phyloP scores from a whole-genome alignment of 331 rosid species.

The Spiraea crenata region DNA sequence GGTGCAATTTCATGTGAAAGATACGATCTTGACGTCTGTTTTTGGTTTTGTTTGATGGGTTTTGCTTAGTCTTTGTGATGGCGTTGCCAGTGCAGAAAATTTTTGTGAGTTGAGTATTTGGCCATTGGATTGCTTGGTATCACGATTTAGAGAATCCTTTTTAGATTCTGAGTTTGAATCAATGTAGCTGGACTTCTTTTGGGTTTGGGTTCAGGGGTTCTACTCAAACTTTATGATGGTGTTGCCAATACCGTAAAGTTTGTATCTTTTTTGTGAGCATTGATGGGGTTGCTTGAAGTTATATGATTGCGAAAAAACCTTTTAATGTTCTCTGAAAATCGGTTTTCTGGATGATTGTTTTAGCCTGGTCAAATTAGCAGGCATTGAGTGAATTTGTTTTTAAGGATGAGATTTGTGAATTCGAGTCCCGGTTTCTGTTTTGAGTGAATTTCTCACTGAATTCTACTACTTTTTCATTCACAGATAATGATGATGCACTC shows the following conservation, averaged over 20 bases:
- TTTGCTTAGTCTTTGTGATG: background rate
- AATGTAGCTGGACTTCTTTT: too few relatives aligned
- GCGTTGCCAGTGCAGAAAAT: background rate
- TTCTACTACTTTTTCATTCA: slow-evolving; percentile 5
- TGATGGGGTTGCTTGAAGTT: background rate
- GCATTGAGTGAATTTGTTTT: background rate
- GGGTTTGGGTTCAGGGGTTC: too few relatives aligned
- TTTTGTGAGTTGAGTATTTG: background rate
- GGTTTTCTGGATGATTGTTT: background rate
- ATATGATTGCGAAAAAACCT: background rate
- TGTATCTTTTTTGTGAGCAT: too few relatives aligned
- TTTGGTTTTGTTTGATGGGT: background rate
- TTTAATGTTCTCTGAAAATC: background rate
- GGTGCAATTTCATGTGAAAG: background rate
- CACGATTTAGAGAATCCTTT: background rate
- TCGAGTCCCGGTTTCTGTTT: background rate
- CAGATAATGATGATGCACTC: slow-evolving; percentile 59
- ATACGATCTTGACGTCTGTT: slow-evolving; percentile 7
- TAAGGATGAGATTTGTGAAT: background rate
- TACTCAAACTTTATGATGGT: too few relatives aligned
- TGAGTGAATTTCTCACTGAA: slow-evolving; percentile 15
- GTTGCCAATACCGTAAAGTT: too few relatives aligned
- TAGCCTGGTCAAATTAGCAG: background rate
- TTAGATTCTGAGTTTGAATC: background rate
- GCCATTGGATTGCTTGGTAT: background rate